Conservation (phyloP, 768 basidiomycete species). For the Hygrophoropsis aurantiaca region DNA sequence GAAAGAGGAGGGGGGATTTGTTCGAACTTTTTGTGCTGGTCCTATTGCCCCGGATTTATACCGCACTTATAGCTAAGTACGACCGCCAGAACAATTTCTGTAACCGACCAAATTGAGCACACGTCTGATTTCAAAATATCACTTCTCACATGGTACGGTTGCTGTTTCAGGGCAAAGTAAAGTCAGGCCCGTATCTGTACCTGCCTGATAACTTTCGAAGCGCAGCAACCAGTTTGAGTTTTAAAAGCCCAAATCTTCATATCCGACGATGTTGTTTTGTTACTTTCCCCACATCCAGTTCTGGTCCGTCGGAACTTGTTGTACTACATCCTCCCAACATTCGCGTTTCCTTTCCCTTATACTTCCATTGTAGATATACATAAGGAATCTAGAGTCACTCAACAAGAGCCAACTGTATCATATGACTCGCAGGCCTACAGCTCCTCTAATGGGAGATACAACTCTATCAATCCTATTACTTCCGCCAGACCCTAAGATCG, state of each 20-base stretch:
- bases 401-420: too few species aligned
- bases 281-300: too few species aligned
- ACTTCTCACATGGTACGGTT: constrained; percentile 29
- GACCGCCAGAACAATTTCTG: constrained; percentile 20
- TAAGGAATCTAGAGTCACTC: too few species aligned
- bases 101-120: constrained; percentile 33
- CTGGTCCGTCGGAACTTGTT: too few species aligned
- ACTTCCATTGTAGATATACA: too few species aligned
- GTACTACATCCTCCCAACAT: too few species aligned
- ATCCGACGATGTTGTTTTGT: too few species aligned
- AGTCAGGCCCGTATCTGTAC: constrained; percentile 26
- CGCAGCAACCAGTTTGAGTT: constrained; percentile 15
- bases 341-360: too few species aligned
- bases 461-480: constrained; percentile 20
- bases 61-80: constrained; percentile 26
- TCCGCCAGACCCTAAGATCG: constrained; percentile 23
- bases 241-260: constrained; percentile 10
- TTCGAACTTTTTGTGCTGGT: constrained; percentile 15
- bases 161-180: constrained; percentile 24
- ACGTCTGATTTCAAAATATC: constrained; percentile 32
- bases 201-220: constrained; percentile 15
- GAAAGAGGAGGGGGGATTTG: constrained; percentile 15
- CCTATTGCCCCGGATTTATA: constrained; percentile 29
- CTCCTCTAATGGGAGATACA: too few species aligned
- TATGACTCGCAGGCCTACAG: too few species aligned